phyloP scores from a whole-genome alignment of 2,329 filamentous ascomycete genomes.

The Penicillium nordicum region DNA sequence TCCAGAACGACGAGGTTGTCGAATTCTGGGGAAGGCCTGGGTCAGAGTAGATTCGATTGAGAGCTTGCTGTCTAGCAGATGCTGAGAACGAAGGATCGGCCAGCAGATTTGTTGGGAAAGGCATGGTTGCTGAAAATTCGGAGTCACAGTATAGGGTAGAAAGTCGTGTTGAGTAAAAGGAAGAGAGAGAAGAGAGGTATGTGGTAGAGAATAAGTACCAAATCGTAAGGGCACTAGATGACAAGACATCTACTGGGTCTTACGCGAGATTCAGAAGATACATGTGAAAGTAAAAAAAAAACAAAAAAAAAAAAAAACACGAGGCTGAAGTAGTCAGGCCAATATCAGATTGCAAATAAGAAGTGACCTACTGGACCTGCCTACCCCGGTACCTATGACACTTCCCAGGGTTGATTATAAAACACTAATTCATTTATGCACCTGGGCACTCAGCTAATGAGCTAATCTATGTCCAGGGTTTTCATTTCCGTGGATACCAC shows the following conservation, averaged over 20 bases:
- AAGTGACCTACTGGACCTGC: slow-evolving; percentile 14
- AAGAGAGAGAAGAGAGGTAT: not conserved
- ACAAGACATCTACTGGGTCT: not conserved
- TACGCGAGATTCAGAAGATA: not conserved
- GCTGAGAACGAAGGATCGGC: slow-evolving; percentile 16
- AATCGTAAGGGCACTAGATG: not conserved
- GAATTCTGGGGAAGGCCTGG: slow-evolving; percentile 25
- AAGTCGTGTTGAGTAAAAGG: not conserved
- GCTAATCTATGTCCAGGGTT: not conserved
- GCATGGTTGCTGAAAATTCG: slow-evolving; percentile 13
- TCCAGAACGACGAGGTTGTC: slow-evolving; percentile 37
- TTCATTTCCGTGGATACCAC: not conserved
- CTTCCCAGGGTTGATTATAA: not conserved
- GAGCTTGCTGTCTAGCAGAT: slow-evolving; percentile 21
- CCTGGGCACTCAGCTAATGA: not conserved
- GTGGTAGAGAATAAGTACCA: not conserved
- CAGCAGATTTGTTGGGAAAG: slow-evolving; percentile 22
- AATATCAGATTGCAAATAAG: slow-evolving; percentile 10
- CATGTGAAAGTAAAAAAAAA: not conserved
- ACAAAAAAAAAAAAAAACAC: not conserved
- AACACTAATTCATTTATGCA: not conserved
- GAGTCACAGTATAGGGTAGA: not conserved
- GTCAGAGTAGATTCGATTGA: slow-evolving; percentile 24
- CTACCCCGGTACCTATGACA: not conserved
- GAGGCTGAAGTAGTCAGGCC: not conserved